Base-by-base conservation (phyloP, 495 filamentous ascomycete species). In the Daldinia concentrica region DNA sequence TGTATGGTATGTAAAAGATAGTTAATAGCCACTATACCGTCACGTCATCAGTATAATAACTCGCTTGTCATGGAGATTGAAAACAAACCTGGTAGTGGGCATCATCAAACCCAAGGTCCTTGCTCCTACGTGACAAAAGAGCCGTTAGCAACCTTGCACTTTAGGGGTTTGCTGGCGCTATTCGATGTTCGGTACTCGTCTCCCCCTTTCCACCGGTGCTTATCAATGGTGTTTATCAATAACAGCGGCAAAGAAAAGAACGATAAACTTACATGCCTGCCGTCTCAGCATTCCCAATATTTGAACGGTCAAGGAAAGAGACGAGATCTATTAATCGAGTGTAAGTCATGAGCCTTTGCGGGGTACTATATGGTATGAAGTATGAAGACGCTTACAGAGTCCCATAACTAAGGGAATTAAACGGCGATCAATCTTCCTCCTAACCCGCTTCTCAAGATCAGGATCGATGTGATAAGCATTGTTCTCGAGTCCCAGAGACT, bases 1-100 rank as follows among this genome's bases (percentile, higher is more conserved):
- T 88, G 64, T 89, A 89, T 2, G 85, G 79, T 22, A 89, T 91
- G 73, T 94, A 94, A 73, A 94, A 95, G 36, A 92, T 90, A 0
- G 90, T 93, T 51, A 94, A 79, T 17, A 94, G 82, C 92, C 92
- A 96, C 70, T 90, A 55, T 11, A n/a, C 15, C 4, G 12, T 34
- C 22, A 30, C 17, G 15, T 14, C 19, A 30, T 66, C 48, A 64
- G 54, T 54, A 29, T 45, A 41, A 45, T 51, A 3, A 11, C 5
- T 27, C 17, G 15, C n/a, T 11, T 2, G 30, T 19, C 4, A 3
- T 6, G 11, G 9, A 17, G 6, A 24, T 27, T 34, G 34, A 29
- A 34, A 12, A 69, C 26, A 22, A 68, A 77, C 77, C 66, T 77
- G 71, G 66, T 82, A 86, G 3, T 85, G 74, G 4, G 54, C 62